These are phyloP conservation scores for Camelina neglecta DNA, from an alignment of 345 rosid genomes.

Conservation along the genomic window DNA sequence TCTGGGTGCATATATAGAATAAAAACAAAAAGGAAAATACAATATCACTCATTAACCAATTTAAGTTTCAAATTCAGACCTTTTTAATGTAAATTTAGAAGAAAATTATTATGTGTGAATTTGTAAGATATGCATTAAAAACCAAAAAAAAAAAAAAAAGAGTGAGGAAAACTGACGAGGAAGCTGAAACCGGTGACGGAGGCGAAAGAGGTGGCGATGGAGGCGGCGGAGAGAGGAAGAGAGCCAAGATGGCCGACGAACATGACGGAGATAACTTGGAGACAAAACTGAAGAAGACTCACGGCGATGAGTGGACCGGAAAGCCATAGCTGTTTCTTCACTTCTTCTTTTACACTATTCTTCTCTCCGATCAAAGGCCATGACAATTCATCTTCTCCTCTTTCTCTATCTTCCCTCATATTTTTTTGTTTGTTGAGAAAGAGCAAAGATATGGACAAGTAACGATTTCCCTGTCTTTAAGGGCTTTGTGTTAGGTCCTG, in stretches of 20 bases:
- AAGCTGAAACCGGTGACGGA: slow-evolving; percentile 58
- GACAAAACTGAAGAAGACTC: slow-evolving; percentile 40
- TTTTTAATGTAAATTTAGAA: not conserved
- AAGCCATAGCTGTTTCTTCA: slow-evolving; percentile 45
- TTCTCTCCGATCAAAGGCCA: slow-evolving; percentile 27
- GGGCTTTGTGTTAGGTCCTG: slow-evolving; percentile 18
- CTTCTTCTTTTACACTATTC: slow-evolving; percentile 34
- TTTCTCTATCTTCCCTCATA: slow-evolving; percentile 27
- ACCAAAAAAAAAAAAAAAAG: not conserved
- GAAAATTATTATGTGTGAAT: too few relatives aligned
- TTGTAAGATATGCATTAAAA: not conserved
- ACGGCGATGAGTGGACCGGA: slow-evolving; percentile 38
- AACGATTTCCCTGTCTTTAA: slow-evolving; percentile 14
- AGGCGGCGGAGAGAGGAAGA: slow-evolving; percentile 57
- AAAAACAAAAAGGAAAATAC: not conserved
- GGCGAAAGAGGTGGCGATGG: slow-evolving; percentile 57
- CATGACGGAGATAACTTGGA: slow-evolving; percentile 51
- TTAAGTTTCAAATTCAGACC: not conserved
- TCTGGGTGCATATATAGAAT: not conserved
- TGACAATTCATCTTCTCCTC: slow-evolving; percentile 28
- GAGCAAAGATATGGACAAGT: not conserved
- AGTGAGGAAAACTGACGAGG: slow-evolving; percentile 44
- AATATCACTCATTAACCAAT: not conserved
- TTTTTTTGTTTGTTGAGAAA: not conserved
- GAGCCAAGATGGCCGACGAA: slow-evolving; percentile 75